Base-by-base conservation (phyloP, 257 asterid genomes). In the Lantana camara region DNA sequence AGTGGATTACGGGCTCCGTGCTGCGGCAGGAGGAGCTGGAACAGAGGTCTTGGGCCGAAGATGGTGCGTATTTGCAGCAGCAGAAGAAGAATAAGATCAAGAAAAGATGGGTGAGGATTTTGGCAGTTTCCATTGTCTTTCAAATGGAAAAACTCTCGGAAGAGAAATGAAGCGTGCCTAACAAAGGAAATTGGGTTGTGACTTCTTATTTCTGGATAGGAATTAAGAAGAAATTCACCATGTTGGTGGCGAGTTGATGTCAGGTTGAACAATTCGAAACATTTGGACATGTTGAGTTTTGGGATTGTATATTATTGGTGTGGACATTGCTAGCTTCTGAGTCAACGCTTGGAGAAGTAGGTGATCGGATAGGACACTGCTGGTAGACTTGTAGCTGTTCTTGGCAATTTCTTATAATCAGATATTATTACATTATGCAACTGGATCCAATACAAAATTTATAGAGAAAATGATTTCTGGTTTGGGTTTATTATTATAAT, bases 1-100 rank as follows among this genome's bases (percentile, higher is more conserved):
- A 84, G 4, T 85, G 89, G 68, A 87, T 68, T 9, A 1, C 1
- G 13, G 85, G 89, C 40, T 75, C 83, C 0, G 50, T 19, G 0
- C 20, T 24, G 11, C 60, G 24, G 64, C 95, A 84, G 47, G 38
- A 38, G 38, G 81, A 54, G 37, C 15, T 57, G 10, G 46, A 34
- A 67, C 94, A 85, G 52, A 37, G n/a, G 3, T 75, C 50, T 10
- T 71, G 5, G 42, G 69, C 35, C 14, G 79, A 74, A 29, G 57
- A 48, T 2, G 46, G 5, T 34, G 21, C 4, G 11, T 40, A 5
- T n/a, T n/a, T n/a, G n/a, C 9, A 37, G 57, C 20, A 9, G n/a
- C n/a, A n/a, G 40, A 42, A 12, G 14, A 47, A 14, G 50, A 67
- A 16, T 60, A 71, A n/a, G 63, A 61, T 27, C 21, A 68, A 50